Conservation (phyloP, 306 rosid species). For the Glycine latifolia region DNA sequence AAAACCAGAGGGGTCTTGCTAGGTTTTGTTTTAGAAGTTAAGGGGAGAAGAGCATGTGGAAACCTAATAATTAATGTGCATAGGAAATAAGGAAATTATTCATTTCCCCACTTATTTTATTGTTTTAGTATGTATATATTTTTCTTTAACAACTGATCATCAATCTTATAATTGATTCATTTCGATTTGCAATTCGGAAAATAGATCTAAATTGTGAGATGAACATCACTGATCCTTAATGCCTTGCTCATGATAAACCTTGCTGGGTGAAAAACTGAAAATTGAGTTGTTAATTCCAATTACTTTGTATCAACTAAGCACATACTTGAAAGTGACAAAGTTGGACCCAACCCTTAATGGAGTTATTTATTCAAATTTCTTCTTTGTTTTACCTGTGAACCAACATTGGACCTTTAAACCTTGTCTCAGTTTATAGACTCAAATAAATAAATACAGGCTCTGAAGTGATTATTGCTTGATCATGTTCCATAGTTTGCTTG, state of each 20-base stretch:
- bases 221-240: not conserved
- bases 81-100: conserved; percentile 9
- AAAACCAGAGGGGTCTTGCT: not conserved
- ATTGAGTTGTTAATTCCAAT: conserved; percentile 6
- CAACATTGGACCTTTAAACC: not conserved
- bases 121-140: not conserved
- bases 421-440: conserved; percentile 1
- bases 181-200: not conserved
- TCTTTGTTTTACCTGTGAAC: conserved; percentile 23
- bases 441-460: not conserved
- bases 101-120: not conserved
- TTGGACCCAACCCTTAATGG: not conserved
- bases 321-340: not conserved
- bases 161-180: not conserved
- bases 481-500: conserved; percentile 7
- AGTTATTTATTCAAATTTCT: not conserved
- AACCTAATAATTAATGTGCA: conserved; percentile 15
- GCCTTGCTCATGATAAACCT: not conserved
- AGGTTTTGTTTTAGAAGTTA: conserved; percentile 20
- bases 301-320: not conserved
- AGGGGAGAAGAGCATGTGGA: not conserved
- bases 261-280: not conserved
- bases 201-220: not conserved
- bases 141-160: not conserved
- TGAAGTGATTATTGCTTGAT: not conserved